Evolutionary conservation across 306 rosid genomes (phyloP), one percentile per base, ranked within the genome.

Genomic region (Senna siamea): DNA sequence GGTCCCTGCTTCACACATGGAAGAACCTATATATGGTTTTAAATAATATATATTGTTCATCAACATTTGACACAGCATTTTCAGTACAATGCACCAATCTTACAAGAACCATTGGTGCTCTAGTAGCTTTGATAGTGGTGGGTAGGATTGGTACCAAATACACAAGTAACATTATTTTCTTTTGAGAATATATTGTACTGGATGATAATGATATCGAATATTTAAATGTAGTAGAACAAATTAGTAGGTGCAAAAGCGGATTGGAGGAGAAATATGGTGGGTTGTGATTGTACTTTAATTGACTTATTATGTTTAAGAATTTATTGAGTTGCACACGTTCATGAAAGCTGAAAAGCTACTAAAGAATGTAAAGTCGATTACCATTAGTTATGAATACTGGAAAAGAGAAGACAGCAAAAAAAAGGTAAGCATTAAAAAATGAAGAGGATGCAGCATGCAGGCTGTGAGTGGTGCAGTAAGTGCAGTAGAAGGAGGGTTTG

Each of bases 271-370:
- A n/a, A n/a, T n/a, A n/a, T 46, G 69, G 22, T 57, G 66, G 48
- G 30, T 37, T n/a, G 55, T 23, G 28, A 51, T 6, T 55, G 51
- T 48, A 58, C 40, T 35, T 47, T 22, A n/a, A 68, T 23, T 47
- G 54, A 47, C 35, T 8, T 10, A 23, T 13, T 20, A 46, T 37
- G 53, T 59, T 50, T 13, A 75, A 44, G 6, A 54, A 35, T 62
- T 62, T 43, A 53, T 63, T 53, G 56, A 23, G 47, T 55, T 65
- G 76, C 61, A 32, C 78, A 61, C 51, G 54, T 82, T 66, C 30
- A 66, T 69, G 82, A 62, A 72, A 65, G 30, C 79, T 54, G 82
- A 51, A 53, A 70, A 74, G 79, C 74, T 20, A 43, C 2, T 68
- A 22, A 34, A 17, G 69, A 23, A 70, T 34, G 32, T 50, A 68